Percentiles rank a stretch among this genome's conserved stretches.
Conservation (phyloP, 2,329 filamentous ascomycete species). For the Pseudocercospora fuligena region DNA sequence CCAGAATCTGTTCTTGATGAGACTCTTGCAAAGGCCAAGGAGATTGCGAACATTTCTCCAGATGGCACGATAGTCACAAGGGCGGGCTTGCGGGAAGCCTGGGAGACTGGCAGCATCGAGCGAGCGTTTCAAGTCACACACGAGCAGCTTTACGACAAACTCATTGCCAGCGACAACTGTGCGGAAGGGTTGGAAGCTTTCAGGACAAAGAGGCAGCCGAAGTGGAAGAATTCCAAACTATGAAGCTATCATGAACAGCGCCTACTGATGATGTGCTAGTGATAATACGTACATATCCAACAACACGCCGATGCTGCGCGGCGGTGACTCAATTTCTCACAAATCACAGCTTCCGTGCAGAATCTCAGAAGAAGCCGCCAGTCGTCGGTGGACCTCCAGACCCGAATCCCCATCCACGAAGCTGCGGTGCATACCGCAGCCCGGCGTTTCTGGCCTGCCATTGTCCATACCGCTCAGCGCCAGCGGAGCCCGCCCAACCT, state of each 20-base stretch:
- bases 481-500: too few relatives aligned
- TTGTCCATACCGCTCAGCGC: too few relatives aligned
- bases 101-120: conserved; percentile 48
- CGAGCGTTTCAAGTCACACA: conserved; percentile 46
- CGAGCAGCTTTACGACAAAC: conserved; percentile 46
- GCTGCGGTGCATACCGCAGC: too few relatives aligned
- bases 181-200: conserved; percentile 56
- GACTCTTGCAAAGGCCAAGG: conserved; percentile 40
- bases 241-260: neutral
- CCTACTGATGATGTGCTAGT: neutral
- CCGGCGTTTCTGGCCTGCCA: too few relatives aligned
- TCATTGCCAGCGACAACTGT: conserved; percentile 52
- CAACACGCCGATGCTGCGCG: neutral
- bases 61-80: conserved; percentile 46
- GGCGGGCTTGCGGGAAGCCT: conserved; percentile 42
- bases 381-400: too few relatives aligned
- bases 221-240: conserved; percentile 54
- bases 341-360: too few relatives aligned
- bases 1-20: conserved; percentile 41
- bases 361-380: too few relatives aligned
- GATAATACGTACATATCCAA: neutral
- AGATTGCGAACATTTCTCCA: conserved; percentile 40
- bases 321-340: too few relatives aligned
- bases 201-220: conserved; percentile 53
- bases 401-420: too few relatives aligned